These are phyloP conservation scores for Eucalyptus erythrocorys DNA, from an alignment of 345 rosid species.

Conservation along the genomic window DNA sequence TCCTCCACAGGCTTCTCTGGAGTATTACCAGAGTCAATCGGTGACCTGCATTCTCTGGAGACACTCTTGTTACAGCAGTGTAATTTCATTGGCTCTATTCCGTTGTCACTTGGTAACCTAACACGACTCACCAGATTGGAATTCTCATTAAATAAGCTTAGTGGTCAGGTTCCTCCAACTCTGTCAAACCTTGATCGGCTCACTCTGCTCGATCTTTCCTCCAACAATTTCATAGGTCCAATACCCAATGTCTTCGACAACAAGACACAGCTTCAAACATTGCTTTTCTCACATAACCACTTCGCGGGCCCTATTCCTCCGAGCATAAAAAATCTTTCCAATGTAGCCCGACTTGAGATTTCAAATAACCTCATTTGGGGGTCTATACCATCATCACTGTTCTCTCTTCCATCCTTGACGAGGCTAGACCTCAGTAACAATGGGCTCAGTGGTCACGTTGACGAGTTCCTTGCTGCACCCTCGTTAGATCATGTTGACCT, in stretches of 20 bases:
- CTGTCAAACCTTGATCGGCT: background rate
- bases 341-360: background rate
- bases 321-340: background rate
- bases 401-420: background rate
- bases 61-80: too few species aligned
- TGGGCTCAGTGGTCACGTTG: background rate
- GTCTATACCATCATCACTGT: slow-evolving; percentile 6
- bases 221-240: background rate
- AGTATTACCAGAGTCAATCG: too few species aligned
- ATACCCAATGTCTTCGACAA: background rate
- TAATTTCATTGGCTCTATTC: too few species aligned
- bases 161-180: background rate
- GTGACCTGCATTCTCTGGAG: too few species aligned
- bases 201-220: background rate
- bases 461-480: background rate
- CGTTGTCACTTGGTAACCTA: too few species aligned
- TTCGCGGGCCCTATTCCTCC: background rate
- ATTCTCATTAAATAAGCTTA: background rate
- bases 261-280: background rate
- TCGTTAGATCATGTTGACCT: background rate
- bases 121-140: background rate
- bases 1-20: background rate
- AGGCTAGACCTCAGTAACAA: background rate
- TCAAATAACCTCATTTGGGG: background rate
- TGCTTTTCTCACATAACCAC: background rate